These are phyloP conservation scores for Leishmania aethiopica DNA, from an alignment of 208 protist species.

Conservation along the genomic window DNA sequence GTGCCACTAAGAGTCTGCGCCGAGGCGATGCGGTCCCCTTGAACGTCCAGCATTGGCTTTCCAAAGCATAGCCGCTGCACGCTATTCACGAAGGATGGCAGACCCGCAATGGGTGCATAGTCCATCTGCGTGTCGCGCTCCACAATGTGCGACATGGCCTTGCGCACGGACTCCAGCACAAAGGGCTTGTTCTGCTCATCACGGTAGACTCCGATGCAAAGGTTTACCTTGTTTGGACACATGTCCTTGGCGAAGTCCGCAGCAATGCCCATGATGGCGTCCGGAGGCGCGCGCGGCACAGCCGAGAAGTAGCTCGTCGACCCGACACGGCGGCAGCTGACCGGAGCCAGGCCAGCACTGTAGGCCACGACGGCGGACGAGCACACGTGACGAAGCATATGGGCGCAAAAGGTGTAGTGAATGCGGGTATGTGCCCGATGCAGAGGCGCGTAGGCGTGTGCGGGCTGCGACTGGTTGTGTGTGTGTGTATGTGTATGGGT, in stretches of 20 bases:
- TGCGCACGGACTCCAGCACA: conserved; percentile 90
- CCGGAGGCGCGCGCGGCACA: conserved; percentile 57
- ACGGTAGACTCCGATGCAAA: conserved; percentile 97
- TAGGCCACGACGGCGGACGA: not conserved
- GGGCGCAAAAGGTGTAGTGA: not conserved
- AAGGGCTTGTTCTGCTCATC: conserved; percentile 91
- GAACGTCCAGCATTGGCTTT: conserved; percentile 33
- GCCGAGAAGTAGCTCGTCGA: conserved; percentile 41
- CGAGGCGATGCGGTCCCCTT: conserved; percentile 63
- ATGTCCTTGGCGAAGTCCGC: conserved; percentile 73
- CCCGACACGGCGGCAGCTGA: conserved; percentile 9
- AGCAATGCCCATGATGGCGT: conserved; percentile 78
- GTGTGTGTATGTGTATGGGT: not conserved
- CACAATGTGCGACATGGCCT: conserved; percentile 52
- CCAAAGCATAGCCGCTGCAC: conserved; percentile 92
- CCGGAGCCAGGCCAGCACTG: not conserved
- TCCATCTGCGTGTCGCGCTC: conserved; percentile 73
- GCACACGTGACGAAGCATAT: conserved; percentile 20
- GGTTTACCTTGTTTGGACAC: conserved; percentile 93
- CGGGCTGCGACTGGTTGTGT: not conserved
- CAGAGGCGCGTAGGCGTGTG: not conserved
- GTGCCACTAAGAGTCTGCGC: conserved; percentile 86
- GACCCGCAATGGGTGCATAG: conserved; percentile 95
- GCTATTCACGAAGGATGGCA: conserved; percentile 73
- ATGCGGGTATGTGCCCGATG: not conserved